Conservation (phyloP, 202 grass and related monocot species). For the Panicum virgatum region DNA sequence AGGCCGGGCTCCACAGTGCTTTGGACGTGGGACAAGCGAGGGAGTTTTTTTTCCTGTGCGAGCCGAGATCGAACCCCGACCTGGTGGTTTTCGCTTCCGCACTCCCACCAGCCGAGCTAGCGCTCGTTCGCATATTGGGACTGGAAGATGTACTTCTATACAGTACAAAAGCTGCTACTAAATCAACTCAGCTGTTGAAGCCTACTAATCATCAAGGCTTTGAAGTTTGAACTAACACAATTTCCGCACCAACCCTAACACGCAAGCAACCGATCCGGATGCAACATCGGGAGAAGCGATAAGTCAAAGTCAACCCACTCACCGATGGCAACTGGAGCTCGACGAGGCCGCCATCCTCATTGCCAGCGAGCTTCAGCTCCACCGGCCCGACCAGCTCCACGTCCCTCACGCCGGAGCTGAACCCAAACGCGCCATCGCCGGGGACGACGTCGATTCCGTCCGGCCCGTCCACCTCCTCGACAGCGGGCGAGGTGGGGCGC, state of each 20-base stretch:
- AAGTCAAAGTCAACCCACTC: conserved; percentile 50
- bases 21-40: too few relatives aligned
- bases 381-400: conserved; percentile 77
- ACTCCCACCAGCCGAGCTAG: too few relatives aligned
- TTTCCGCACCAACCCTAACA: background rate
- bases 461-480: conserved; percentile 64
- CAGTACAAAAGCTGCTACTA: background rate
- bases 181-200: background rate
- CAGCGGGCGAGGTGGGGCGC: conserved; percentile 21
- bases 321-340: conserved; percentile 74
- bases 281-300: conserved; percentile 22
- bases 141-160: background rate
- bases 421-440: conserved; percentile 36
- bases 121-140: too few relatives aligned
- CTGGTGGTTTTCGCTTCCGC: too few relatives aligned
- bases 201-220: background rate
- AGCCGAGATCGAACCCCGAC: too few relatives aligned
- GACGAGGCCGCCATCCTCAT: conserved; percentile 39
- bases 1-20: too few relatives aligned
- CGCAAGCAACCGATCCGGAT: conserved; percentile 22
- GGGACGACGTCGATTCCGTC: conserved; percentile 69
- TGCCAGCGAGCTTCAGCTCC: conserved; percentile 53
- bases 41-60: too few relatives aligned
- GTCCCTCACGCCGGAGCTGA: conserved; percentile 53
- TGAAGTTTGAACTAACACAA: background rate